Percentiles rank a stretch among this genome's conserved stretches.
Evolutionary conservation across 163 green algal species (phyloP).

Genomic region (Prototheca stagnorum): DNA sequence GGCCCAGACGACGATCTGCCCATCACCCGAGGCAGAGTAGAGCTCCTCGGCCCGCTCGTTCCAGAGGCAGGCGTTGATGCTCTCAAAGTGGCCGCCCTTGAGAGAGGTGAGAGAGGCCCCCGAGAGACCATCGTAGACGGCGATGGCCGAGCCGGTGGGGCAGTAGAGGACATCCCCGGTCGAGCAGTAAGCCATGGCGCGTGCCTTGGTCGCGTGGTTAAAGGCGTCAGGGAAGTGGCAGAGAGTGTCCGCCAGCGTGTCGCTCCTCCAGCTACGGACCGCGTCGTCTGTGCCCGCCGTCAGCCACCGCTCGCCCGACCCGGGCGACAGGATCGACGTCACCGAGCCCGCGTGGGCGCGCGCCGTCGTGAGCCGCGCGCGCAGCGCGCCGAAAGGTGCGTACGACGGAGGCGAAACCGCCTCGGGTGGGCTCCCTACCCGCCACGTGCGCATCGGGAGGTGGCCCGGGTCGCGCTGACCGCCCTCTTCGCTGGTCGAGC

Average conservation of each 20-base stretch:
- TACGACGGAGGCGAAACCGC: too few relatives aligned
- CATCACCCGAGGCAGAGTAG: conserved; percentile 48
- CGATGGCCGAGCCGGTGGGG: conserved; percentile 37
- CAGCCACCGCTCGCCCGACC: conserved; percentile 44
- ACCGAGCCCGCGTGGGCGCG: conserved; percentile 45
- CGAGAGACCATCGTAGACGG: conserved; percentile 35
- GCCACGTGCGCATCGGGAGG: too few relatives aligned
- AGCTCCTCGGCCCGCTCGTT: conserved; percentile 40
- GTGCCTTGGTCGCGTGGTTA: conserved; percentile 35
- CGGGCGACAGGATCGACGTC: conserved; percentile 37
- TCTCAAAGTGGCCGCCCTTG: conserved; percentile 44
- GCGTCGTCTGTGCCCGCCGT: conserved; percentile 53
- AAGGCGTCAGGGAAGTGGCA: conserved; percentile 48
- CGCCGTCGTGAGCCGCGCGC: too few relatives aligned
- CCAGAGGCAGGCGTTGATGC: conserved; percentile 49
- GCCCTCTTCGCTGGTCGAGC: too few relatives aligned
- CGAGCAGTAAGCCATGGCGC: conserved; percentile 38
- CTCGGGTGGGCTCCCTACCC: too few relatives aligned
- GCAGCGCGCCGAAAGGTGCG: too few relatives aligned
- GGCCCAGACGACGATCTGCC: conserved; percentile 44
- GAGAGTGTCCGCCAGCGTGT: conserved; percentile 33
- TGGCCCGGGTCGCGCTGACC: background rate
- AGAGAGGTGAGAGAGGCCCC: conserved; percentile 23
- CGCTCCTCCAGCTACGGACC: conserved; percentile 61
- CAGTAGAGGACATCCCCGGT: conserved; percentile 48